Evolutionary conservation across 106 monocot species (phyloP).

Genomic region (Cymbidium sinense): DNA sequence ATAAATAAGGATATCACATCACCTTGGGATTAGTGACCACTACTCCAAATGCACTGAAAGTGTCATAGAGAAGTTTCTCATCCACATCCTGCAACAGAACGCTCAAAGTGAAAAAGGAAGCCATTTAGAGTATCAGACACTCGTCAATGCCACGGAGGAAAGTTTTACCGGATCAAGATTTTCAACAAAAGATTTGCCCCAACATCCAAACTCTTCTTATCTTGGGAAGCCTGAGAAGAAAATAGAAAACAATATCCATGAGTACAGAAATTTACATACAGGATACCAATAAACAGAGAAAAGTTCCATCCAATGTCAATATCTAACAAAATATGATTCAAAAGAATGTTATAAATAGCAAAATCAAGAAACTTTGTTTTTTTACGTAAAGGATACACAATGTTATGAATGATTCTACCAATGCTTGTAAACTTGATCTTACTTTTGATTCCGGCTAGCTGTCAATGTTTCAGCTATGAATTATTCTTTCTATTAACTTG

Average conservation of each 20-base stretch:
- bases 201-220: conserved; percentile 97
- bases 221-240: conserved; percentile 83
- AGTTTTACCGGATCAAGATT: conserved; percentile 81
- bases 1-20: conserved; percentile 4
- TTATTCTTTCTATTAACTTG: too few relatives aligned
- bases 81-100: conserved; percentile 68
- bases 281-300: background rate
- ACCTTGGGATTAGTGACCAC: conserved; percentile 97
- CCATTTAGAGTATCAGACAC: background rate
- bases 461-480: too few relatives aligned
- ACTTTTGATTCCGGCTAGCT: too few relatives aligned
- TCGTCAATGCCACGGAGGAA: background rate
- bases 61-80: conserved; percentile 95
- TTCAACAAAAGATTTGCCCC: conserved; percentile 94
- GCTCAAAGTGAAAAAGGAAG: background rate
- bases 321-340: background rate
- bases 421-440: background rate
- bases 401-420: background rate
- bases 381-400: background rate
- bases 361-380: background rate
- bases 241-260: background rate
- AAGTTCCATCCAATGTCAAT: background rate
- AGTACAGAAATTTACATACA: background rate
- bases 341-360: background rate
- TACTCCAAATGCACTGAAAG: conserved; percentile 93